Conservation (phyloP, 1,284 basidiomycete species). For the Pyrrhoderma noxium region DNA sequence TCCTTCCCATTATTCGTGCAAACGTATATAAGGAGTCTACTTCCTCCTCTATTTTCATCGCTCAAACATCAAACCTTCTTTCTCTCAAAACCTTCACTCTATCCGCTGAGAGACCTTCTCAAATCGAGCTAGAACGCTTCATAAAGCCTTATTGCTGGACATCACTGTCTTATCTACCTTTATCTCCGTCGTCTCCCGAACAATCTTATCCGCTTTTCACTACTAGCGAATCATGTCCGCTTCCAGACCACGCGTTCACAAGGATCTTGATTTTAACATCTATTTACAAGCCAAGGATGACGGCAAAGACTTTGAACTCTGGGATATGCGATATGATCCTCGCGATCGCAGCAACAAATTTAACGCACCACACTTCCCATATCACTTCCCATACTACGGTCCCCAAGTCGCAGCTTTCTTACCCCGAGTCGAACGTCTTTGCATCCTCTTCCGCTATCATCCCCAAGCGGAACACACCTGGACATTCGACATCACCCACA, state of each 20-base stretch:
- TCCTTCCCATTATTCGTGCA: no score
- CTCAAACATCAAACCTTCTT: no score
- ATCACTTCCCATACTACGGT: constrained; percentile 12
- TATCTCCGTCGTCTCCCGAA: no score
- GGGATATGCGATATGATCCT: constrained; percentile 18
- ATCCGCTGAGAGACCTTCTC: no score
- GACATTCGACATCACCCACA: constrained; percentile 13
- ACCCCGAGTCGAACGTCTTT: constrained; percentile 11
- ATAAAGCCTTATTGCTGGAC: no score
- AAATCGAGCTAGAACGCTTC: no score
- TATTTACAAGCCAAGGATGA: background rate
- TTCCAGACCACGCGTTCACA: constrained; percentile 14
- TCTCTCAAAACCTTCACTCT: no score
- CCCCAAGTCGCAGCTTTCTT: constrained; percentile 9
- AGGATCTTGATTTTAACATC: constrained; percentile 9
- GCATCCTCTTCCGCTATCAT: constrained; percentile 12
- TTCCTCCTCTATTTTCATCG: no score
- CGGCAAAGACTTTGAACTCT: background rate
- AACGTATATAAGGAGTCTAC: no score
- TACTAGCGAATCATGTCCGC: constrained; percentile 6
- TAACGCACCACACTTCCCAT: constrained; percentile 9
- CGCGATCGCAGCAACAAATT: constrained; percentile 9
- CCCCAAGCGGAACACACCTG: background rate
- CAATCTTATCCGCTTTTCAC: no score
- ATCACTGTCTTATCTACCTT: no score